These are phyloP conservation scores for Hibiscus trionum DNA, from an alignment of 345 rosid species.

Conservation along the genomic window DNA sequence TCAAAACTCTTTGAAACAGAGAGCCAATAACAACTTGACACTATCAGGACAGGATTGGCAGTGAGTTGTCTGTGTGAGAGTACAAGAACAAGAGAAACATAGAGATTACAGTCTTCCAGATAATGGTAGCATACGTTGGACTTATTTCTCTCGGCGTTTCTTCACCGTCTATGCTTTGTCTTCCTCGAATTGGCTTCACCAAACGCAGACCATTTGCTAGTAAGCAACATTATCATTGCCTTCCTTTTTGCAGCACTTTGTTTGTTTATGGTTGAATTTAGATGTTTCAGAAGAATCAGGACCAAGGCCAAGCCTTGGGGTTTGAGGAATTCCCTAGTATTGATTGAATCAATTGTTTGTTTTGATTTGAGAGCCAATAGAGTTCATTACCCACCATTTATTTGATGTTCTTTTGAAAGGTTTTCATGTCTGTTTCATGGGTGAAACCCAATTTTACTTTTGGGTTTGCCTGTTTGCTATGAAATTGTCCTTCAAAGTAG, in stretches of 20 bases:
- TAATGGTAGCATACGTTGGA: slow-evolving; percentile 32
- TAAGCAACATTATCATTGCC: slow-evolving; percentile 23
- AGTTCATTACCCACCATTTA: not conserved
- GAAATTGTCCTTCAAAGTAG: not conserved
- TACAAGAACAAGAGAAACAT: not conserved
- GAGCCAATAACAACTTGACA: slow-evolving; percentile 4
- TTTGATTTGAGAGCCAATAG: not conserved
- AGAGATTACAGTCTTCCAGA: not conserved
- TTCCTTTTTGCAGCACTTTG: not conserved
- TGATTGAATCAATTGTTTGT: not conserved
- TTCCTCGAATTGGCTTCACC: slow-evolving; percentile 29
- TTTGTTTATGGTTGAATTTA: not conserved
- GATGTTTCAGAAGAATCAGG: not conserved
- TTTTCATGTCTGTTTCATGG: not conserved
- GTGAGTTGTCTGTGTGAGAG: not conserved
- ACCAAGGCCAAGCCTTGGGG: not conserved
- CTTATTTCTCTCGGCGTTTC: slow-evolving; percentile 27
- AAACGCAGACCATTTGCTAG: slow-evolving; percentile 38
- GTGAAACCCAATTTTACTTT: not conserved
- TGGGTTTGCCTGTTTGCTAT: not conserved
- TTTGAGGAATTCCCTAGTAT: not conserved
- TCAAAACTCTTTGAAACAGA: not conserved
- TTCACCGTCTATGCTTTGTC: slow-evolving; percentile 29
- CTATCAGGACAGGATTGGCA: not conserved
- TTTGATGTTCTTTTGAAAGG: slow-evolving; percentile 4